phyloP scores from a whole-genome alignment of 2,329 filamentous ascomycete species.

The Aspergillus neoniger region DNA sequence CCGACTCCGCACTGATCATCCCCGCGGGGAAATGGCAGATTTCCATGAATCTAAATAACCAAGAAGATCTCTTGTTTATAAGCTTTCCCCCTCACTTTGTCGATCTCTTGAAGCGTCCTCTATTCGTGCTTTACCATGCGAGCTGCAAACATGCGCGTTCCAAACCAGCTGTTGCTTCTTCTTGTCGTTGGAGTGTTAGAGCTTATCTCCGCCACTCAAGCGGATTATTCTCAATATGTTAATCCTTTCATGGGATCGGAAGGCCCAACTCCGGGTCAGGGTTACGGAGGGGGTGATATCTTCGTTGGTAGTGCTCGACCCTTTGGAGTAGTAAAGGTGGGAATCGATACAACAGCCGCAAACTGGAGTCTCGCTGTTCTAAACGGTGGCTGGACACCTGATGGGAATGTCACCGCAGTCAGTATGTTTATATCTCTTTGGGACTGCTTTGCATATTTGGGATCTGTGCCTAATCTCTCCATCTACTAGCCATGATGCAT shows the following conservation, averaged over 20 bases:
- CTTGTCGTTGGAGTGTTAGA: constrained; percentile 5
- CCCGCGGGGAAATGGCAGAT: background rate
- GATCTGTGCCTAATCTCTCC: background rate
- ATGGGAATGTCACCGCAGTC: constrained; percentile 55
- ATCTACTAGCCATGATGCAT: constrained; percentile 43
- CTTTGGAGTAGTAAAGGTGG: constrained; percentile 48
- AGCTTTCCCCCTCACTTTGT: background rate
- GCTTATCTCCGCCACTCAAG: background rate
- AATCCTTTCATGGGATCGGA: constrained; percentile 53
- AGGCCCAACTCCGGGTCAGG: constrained; percentile 44
- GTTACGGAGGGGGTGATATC: constrained; percentile 46
- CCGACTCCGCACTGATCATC: constrained; percentile 1
- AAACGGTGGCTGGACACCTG: constrained; percentile 49
- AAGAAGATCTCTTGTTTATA: background rate
- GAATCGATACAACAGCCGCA: constrained; percentile 41
- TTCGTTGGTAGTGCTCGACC: constrained; percentile 48
- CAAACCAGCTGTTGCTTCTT: constrained; percentile 1
- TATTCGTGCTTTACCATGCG: background rate
- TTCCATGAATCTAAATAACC: background rate
- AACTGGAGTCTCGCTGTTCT: constrained; percentile 39
- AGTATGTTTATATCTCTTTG: constrained; percentile 17
- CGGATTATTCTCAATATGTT: constrained; percentile 42
- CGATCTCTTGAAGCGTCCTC: background rate
- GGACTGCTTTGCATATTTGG: background rate
- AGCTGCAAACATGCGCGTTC: background rate